phyloP scores from a whole-genome alignment of 129 eudicot species.

The Tanacetum coccineum region DNA sequence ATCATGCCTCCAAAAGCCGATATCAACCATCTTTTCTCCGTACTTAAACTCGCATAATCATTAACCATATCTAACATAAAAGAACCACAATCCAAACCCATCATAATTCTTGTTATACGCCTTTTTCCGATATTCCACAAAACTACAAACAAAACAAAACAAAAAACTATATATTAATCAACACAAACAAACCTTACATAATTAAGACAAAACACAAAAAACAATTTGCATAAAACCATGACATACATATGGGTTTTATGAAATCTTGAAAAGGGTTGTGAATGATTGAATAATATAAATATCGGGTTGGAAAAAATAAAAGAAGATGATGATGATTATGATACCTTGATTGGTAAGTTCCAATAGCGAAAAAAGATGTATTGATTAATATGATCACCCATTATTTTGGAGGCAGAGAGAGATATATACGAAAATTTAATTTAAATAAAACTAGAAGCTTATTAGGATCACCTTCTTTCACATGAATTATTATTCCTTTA shows the following conservation, averaged over 20 bases:
- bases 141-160: slow-evolving; percentile 28
- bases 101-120: slow-evolving; percentile 22
- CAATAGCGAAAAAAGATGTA: slow-evolving; percentile 23
- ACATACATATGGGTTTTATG: slow-evolving; percentile 18
- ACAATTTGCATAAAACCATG: not conserved
- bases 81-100: slow-evolving; percentile 29
- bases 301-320: not conserved
- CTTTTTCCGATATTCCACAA: slow-evolving; percentile 11
- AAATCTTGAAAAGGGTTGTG: slow-evolving; percentile 15
- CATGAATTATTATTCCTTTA: slow-evolving; percentile 13
- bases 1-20: slow-evolving; percentile 56
- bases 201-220: not conserved
- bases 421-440: slow-evolving; percentile 21
- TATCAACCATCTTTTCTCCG: slow-evolving; percentile 43
- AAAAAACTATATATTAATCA: not conserved
- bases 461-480: not conserved
- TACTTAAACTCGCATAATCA: slow-evolving; percentile 32
- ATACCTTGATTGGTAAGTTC: slow-evolving; percentile 21
- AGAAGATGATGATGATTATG: not conserved
- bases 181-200: not conserved
- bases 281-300: slow-evolving; percentile 5
- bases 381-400: slow-evolving; percentile 7
- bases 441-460: not conserved
- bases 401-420: slow-evolving; percentile 30
- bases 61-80: slow-evolving; percentile 22